Evolutionary conservation across 371 early-diverging fungal species (phyloP), one percentile per base, ranked within the genome.

Genomic region (Zancudomyces culisetae): DNA sequence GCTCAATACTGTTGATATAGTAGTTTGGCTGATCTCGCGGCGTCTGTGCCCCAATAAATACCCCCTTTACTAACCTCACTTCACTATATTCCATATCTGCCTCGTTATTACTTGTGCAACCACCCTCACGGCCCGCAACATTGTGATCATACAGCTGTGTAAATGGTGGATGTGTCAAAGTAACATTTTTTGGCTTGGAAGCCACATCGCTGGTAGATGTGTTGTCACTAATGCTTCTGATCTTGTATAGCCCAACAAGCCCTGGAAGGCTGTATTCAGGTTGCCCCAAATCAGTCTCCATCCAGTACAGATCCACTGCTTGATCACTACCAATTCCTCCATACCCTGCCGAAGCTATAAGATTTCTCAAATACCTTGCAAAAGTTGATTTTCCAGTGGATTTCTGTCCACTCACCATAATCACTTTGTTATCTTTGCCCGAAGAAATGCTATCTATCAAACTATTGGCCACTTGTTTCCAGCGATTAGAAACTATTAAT

Each of bases 211-310:
- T 6, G 2, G 6, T n/a, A 27, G 3, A 13, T 6, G 21, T 18
- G 30, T 4, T n/a, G 19, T 6, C n/a, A 18, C 10, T 28, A 12
- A 2, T 49, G 12, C 40, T 19, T n/a, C n/a, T n/a, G 3, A 77
- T 49, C 43, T 68, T 30, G 24, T 69, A 61, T 23, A 79, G 60
- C 0, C 76, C 67, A 12, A 74, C 58, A 1, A 73, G 58, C 1
- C 78, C 78, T 0, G 63, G 45, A 12, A 73, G 69, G 0, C 73
- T 66, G 30, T 73, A 61, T 53, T 77, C 77, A 1, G 73, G 63
- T 52, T 79, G 79, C 1, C 79, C 79, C 8, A 77, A 35, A 54
- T 79, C 79, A 23, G 73, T 71, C 42, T 79, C 79, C 42, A 79
- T 60, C 51, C 62, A 78, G 12, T 71, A 74, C n/a, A 73, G 57